These are phyloP conservation scores for Cystobasidiaceae sp. DNA, from an alignment of 1,284 basidiomycete genomes.

Conservation along the genomic window DNA sequence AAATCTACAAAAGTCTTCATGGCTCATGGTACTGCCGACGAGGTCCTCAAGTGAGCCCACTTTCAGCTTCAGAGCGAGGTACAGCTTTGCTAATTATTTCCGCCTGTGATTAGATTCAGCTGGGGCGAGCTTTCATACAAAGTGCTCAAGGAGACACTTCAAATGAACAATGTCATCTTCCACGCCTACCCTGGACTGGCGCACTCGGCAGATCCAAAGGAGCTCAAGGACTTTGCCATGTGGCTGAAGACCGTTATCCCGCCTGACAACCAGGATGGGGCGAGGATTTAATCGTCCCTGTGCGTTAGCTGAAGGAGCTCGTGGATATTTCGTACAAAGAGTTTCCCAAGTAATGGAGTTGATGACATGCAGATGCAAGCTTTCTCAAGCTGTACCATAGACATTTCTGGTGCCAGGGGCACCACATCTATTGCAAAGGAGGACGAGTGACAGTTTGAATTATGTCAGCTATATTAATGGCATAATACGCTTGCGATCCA, in stretches of 20 bases:
- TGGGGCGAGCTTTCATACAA: conserved; percentile 38
- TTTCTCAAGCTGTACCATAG: too few species aligned
- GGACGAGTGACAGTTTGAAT: too few species aligned
- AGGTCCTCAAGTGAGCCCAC: conserved; percentile 54
- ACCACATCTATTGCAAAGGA: too few species aligned
- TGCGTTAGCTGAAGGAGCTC: too few species aligned
- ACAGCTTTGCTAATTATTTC: neutral
- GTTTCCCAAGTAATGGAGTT: too few species aligned
- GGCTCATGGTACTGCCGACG: conserved; percentile 77
- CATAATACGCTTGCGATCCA: too few species aligned
- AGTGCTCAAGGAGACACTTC: conserved; percentile 33
- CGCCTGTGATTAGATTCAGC: conserved; percentile 18
- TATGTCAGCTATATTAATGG: too few species aligned
- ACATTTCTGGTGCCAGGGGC: too few species aligned
- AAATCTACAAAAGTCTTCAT: conserved; percentile 57
- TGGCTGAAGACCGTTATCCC: conserved; percentile 20
- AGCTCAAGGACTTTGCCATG: conserved; percentile 9
- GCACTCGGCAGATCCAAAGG: conserved; percentile 17
- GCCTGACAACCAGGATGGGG: too few species aligned
- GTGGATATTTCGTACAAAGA: too few species aligned
- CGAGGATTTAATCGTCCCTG: too few species aligned
- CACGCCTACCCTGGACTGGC: conserved; percentile 32
- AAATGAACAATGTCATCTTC: conserved; percentile 37
- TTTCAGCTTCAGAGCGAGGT: neutral
- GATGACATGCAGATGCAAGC: too few species aligned